Evolutionary conservation across 305 asterid species (phyloP).

Genomic region (Lippia alba): DNA sequence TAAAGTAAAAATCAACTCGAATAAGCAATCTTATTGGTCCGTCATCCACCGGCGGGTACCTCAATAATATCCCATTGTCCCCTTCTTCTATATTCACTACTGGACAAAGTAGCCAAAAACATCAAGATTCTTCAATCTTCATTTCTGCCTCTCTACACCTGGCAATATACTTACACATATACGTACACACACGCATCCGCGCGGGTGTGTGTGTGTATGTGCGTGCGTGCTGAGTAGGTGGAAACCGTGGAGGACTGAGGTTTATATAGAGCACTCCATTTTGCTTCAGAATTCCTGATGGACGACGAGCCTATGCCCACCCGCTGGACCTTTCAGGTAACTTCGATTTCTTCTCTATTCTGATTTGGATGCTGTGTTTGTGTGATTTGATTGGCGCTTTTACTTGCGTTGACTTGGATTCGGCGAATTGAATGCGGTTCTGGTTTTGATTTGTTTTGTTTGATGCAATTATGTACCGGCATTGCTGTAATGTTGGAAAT

Average conservation of each 20-base stretch:
- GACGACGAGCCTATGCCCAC: constrained; percentile 64
- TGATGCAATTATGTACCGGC: constrained; percentile 23
- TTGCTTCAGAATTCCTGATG: constrained; percentile 35
- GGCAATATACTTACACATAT: too few species aligned
- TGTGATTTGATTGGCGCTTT: constrained; percentile 14
- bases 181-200: constrained; percentile 40
- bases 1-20: background rate
- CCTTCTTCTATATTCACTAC: too few species aligned
- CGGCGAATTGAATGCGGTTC: constrained; percentile 8
- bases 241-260: background rate
- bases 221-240: constrained; percentile 1
- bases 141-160: background rate
- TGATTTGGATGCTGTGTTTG: constrained; percentile 15
- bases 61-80: background rate
- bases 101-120: too few species aligned
- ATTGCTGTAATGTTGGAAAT: constrained; percentile 15
- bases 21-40: constrained; percentile 3
- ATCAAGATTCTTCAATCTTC: too few species aligned
- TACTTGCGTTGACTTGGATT: constrained; percentile 26
- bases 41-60: background rate
- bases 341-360: constrained; percentile 12
- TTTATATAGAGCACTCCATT: background rate
- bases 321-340: constrained; percentile 79
- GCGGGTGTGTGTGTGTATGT: constrained; percentile 43
- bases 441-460: background rate